A percentile compares a stretch with the other conserved stretches of the same genome.
Conservation (phyloP, 2,329 filamentous ascomycete genomes). For the Knufia fluminis region DNA sequence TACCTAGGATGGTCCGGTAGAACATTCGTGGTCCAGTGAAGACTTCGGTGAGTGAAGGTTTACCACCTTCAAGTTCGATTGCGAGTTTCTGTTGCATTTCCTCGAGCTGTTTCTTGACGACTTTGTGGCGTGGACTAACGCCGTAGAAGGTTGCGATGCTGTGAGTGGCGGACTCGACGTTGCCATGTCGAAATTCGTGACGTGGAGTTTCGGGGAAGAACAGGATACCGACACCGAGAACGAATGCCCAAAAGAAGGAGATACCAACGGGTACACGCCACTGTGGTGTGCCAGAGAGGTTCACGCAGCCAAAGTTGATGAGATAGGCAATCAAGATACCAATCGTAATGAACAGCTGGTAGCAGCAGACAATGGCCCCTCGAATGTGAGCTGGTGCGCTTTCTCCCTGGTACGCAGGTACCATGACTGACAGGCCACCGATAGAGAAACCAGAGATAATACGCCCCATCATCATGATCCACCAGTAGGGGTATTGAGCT, state of each 20-base stretch:
- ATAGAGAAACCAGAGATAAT: conserved; percentile 35
- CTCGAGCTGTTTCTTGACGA: conserved; percentile 45
- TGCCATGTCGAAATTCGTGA: conserved; percentile 30
- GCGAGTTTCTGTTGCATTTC: conserved; percentile 49
- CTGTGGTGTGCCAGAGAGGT: conserved; percentile 29
- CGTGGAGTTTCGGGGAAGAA: conserved; percentile 52
- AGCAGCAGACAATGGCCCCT: conserved; percentile 37
- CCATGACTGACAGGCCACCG: conserved; percentile 33
- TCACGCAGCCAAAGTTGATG: conserved; percentile 39
- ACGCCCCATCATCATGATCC: conserved; percentile 30
- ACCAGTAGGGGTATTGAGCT: conserved; percentile 27
- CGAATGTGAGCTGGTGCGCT: conserved; percentile 38
- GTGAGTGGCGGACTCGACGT: conserved; percentile 41
- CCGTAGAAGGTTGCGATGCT: conserved; percentile 50
- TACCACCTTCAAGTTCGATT: conserved; percentile 34
- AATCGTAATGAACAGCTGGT: conserved; percentile 34
- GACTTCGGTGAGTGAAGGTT: conserved; percentile 33
- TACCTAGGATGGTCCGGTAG: conserved; percentile 41
- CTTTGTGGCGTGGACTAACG: conserved; percentile 44
- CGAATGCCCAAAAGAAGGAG: conserved; percentile 28
- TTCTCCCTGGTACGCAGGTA: conserved; percentile 32
- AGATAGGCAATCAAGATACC: conserved; percentile 41
- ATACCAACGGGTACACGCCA: conserved; percentile 6
- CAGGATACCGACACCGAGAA: conserved; percentile 46
- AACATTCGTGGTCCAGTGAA: conserved; percentile 40